Evolutionary conservation across 106 monocot genomes (phyloP).

Genomic region (Narthecium ossifragum): DNA sequence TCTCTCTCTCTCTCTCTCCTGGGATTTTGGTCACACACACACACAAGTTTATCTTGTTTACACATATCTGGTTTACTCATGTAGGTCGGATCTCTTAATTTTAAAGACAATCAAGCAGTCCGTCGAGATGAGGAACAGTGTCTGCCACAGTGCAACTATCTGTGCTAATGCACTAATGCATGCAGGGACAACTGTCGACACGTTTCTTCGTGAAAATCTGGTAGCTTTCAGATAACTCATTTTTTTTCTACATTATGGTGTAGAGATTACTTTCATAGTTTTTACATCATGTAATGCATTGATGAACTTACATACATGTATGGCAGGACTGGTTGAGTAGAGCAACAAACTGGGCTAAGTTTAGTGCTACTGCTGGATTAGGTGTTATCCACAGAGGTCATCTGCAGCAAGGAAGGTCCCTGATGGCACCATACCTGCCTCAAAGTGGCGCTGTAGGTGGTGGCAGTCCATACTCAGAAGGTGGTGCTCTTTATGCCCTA

Average conservation of each 20-base stretch:
- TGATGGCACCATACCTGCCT: conserved; percentile 99
- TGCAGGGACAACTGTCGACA: conserved; percentile 98
- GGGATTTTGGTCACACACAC: too few relatives aligned
- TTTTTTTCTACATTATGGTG: too few relatives aligned
- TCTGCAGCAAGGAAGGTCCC: conserved; percentile 91
- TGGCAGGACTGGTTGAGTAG: conserved; percentile 94
- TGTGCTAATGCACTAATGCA: conserved; percentile 99
- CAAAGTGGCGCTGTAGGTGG: conserved; percentile 83
- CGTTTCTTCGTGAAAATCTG: conserved; percentile 97
- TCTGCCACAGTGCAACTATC: conserved; percentile 98
- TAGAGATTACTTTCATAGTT: too few relatives aligned
- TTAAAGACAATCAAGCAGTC: conserved; percentile 98
- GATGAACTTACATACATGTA: too few relatives aligned
- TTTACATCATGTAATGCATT: too few relatives aligned
- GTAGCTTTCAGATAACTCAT: too few relatives aligned
- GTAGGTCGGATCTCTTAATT: conserved; percentile 92
- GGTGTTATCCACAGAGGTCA: conserved; percentile 98
- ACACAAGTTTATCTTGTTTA: too few relatives aligned
- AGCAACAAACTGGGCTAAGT: conserved; percentile 99
- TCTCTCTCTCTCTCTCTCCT: too few relatives aligned
- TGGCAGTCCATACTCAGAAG: conserved; percentile 97
- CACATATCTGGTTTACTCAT: conserved; percentile 3
- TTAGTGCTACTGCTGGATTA: conserved; percentile 96
- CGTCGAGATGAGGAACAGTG: conserved; percentile 99
- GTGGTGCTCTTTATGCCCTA: conserved; percentile 97